Conservation (phyloP, 805 yeast species). For the Wickerhamiella qilinensis region DNA sequence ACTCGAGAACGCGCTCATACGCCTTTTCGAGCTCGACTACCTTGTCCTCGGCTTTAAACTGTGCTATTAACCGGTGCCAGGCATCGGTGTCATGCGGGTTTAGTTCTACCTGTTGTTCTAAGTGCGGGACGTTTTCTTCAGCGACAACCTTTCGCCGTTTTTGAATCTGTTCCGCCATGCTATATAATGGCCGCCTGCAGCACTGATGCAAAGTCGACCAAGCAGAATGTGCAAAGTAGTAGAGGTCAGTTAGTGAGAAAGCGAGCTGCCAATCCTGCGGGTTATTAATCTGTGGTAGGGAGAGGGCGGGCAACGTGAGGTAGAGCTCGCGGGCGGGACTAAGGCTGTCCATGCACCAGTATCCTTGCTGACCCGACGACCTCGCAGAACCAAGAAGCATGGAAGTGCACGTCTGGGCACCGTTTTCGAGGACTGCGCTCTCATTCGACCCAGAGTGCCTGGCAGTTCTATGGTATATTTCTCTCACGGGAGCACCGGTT, state of each 20-base stretch:
- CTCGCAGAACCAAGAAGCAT: constrained; percentile 3
- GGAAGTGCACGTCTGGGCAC: constrained; percentile 22
- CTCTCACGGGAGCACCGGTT: constrained; percentile 5
- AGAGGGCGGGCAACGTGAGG: neutral
- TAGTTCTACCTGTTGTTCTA: constrained; percentile 36
- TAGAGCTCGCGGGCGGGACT: neutral
- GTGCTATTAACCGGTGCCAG: constrained; percentile 41
- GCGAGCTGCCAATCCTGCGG: no score
- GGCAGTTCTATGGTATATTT: constrained; percentile 18
- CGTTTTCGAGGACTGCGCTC: constrained; percentile 10
- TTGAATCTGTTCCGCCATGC: neutral
- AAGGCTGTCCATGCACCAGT: no score
- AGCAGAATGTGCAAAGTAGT: no score
- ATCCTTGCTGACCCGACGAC: no score
- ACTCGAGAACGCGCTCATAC: constrained; percentile 36
- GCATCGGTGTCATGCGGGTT: constrained; percentile 37
- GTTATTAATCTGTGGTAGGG: no score
- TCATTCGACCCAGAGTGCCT: constrained; percentile 20
- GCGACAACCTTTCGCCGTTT: neutral
- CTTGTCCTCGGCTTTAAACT: constrained; percentile 35
- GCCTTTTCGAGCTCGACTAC: constrained; percentile 41
- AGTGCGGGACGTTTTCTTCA: constrained; percentile 16
- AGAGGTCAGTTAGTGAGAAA: no score
- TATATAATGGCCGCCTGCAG: no score
- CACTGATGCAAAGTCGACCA: no score